Percentiles rank a stretch among this genome's conserved stretches.
Evolutionary conservation across 2,329 filamentous ascomycete species (phyloP).

Genomic region (Nemania serpens): DNA sequence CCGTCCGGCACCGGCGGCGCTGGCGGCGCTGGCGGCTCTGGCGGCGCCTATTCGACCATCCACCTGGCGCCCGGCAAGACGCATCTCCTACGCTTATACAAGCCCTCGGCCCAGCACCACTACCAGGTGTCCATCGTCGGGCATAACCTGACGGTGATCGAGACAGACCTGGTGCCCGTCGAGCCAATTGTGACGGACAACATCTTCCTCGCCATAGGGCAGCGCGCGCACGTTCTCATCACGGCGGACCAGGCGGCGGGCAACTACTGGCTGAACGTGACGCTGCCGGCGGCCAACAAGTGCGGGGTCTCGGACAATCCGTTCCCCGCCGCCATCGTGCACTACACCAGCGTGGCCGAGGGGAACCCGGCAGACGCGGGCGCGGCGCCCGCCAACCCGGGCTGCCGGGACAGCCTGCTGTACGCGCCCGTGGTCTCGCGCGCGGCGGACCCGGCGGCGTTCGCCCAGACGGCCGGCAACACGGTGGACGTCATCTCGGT

Average conservation of each 20-base stretch:
- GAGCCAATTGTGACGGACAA: constrained; percentile 2
- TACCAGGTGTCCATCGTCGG: background rate
- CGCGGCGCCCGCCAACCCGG: background rate
- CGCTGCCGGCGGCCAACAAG: background rate
- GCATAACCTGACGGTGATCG: constrained; percentile 5
- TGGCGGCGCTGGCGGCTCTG: too few species aligned
- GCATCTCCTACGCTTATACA: background rate
- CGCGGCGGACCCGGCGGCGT: background rate
- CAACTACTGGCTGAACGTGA: background rate
- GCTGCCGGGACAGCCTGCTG: constrained; percentile 2
- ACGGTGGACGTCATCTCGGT: constrained; percentile 6
- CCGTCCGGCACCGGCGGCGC: background rate
- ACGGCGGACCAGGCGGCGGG: background rate
- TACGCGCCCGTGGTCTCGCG: constrained; percentile 5
- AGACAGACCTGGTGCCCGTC: constrained; percentile 8
- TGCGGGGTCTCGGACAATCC: constrained; percentile 3
- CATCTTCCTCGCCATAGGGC: constrained; percentile 6
- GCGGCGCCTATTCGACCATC: background rate
- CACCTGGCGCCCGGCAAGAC: background rate
- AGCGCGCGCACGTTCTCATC: constrained; percentile 9
- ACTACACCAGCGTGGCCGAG: background rate
- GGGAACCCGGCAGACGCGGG: background rate
- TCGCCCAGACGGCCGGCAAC: background rate
- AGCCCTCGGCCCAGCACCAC: background rate
- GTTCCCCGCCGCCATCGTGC: background rate